A percentile compares a stretch with the other conserved stretches of the same genome.
Conservation (phyloP, 805 yeast species). For the Starmerella davenportii region DNA sequence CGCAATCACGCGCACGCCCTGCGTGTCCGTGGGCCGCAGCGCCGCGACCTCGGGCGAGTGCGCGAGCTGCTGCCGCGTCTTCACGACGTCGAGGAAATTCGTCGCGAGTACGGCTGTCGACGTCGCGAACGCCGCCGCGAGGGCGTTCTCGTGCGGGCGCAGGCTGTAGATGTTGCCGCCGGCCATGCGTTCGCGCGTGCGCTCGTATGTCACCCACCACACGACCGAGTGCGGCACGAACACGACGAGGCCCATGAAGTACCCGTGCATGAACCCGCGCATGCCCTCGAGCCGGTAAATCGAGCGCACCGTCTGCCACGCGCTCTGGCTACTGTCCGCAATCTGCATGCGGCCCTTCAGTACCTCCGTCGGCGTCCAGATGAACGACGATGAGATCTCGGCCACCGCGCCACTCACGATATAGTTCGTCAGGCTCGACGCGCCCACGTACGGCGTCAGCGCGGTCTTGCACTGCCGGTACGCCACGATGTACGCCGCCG, state of each 20-base stretch:
- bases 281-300: conserved; percentile 51
- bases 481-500: conserved; percentile 26
- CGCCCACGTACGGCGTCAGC: conserved; percentile 24
- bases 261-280: conserved; percentile 65
- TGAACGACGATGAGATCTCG: conserved; percentile 24
- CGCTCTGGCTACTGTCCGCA: conserved; percentile 9
- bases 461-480: conserved; percentile 25
- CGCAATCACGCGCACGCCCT: conserved; percentile 22
- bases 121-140: conserved; percentile 25
- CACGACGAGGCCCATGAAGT: conserved; percentile 29
- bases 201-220: conserved; percentile 27
- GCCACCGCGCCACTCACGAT: conserved; percentile 26
- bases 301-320: conserved; percentile 13
- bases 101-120: conserved; percentile 23
- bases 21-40: conserved; percentile 25
- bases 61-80: conserved; percentile 30
- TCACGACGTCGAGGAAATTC: conserved; percentile 27
- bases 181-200: conserved; percentile 6
- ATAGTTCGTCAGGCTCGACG: conserved; percentile 22
- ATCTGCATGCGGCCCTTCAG: conserved; percentile 29
- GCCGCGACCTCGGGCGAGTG: conserved; percentile 24
- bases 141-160: conserved; percentile 18
- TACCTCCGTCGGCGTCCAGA: conserved; percentile 33
- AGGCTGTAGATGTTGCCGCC: conserved; percentile 8
- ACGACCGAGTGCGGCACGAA: conserved; percentile 28